Percentiles rank a stretch among this genome's conserved stretches.
Evolutionary conservation across 1,284 basidiomycete species (phyloP).

Genomic region (Puccinia novopanici): DNA sequence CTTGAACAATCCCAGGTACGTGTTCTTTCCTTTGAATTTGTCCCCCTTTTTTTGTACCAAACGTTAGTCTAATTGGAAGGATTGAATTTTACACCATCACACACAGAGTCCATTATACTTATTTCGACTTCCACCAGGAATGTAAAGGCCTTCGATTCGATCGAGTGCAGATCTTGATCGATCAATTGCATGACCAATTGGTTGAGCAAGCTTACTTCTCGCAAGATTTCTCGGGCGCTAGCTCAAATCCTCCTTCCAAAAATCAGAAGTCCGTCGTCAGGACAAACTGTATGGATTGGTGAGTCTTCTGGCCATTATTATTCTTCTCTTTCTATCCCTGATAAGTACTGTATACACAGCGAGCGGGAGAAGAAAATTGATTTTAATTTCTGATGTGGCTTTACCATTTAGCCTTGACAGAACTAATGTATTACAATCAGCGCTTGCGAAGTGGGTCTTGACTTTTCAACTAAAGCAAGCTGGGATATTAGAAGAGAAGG

Average conservation of each 20-base stretch:
- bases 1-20: slow-evolving; percentile 52
- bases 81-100: neutral
- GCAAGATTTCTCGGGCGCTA: slow-evolving; percentile 21
- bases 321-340: neutral
- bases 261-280: slow-evolving; percentile 71
- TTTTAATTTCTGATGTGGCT: slow-evolving; percentile 56
- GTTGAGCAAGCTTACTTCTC: slow-evolving; percentile 68
- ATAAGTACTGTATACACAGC: neutral
- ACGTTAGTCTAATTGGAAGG: neutral
- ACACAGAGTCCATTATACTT: slow-evolving; percentile 78
- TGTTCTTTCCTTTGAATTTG: neutral
- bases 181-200: slow-evolving; percentile 74
- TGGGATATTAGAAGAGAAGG: slow-evolving; percentile 71
- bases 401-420: slow-evolving; percentile 76
- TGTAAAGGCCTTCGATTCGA: slow-evolving; percentile 96
- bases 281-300: slow-evolving; percentile 71
- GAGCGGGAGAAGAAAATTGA: neutral
- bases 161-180: slow-evolving; percentile 79
- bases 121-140: slow-evolving; percentile 98
- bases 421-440: slow-evolving; percentile 85
- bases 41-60: neutral
- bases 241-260: slow-evolving; percentile 55
- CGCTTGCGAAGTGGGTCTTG: slow-evolving; percentile 69
- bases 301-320: slow-evolving; percentile 30
- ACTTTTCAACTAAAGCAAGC: slow-evolving; percentile 74